phyloP scores from a whole-genome alignment of 106 monocot species.

The Apostasia ramifera region DNA sequence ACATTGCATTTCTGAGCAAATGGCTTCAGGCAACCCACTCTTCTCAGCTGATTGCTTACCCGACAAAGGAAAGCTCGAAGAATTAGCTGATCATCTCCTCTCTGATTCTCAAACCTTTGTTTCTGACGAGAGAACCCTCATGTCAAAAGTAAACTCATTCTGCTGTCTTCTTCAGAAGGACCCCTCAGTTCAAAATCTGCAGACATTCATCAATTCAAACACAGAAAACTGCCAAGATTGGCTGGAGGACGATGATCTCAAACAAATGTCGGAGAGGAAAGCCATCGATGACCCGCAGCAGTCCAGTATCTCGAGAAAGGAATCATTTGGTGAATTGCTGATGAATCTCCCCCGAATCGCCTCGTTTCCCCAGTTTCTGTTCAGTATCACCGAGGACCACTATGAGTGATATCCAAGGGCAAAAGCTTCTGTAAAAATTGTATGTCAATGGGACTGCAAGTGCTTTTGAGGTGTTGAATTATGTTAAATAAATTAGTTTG shows the following conservation, averaged over 20 bases:
- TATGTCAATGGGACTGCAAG: neutral
- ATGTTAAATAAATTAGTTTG: no score
- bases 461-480: neutral
- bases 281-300: slow-evolving; percentile 3
- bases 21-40: slow-evolving; percentile 19
- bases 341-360: slow-evolving; percentile 68
- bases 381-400: slow-evolving; percentile 46
- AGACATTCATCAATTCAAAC: neutral
- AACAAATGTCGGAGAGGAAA: neutral
- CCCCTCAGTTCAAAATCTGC: slow-evolving; percentile 15
- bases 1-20: slow-evolving; percentile 64
- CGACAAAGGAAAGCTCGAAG: slow-evolving; percentile 44
- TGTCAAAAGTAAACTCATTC: slow-evolving; percentile 78
- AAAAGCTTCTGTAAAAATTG: neutral
- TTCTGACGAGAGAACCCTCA: slow-evolving; percentile 62
- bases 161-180: slow-evolving; percentile 74
- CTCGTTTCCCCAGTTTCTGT: slow-evolving; percentile 68
- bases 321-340: slow-evolving; percentile 73
- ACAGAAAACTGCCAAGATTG: neutral
- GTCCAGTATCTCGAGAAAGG: slow-evolving; percentile 51
- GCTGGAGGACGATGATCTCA: neutral
- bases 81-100: slow-evolving; percentile 54
- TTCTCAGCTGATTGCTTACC: slow-evolving; percentile 3
- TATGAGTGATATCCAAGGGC: slow-evolving; percentile 1
- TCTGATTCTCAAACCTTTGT: slow-evolving; percentile 49